Conservation (phyloP, 768 basidiomycete genomes). For the Termitomyces sp. region DNA sequence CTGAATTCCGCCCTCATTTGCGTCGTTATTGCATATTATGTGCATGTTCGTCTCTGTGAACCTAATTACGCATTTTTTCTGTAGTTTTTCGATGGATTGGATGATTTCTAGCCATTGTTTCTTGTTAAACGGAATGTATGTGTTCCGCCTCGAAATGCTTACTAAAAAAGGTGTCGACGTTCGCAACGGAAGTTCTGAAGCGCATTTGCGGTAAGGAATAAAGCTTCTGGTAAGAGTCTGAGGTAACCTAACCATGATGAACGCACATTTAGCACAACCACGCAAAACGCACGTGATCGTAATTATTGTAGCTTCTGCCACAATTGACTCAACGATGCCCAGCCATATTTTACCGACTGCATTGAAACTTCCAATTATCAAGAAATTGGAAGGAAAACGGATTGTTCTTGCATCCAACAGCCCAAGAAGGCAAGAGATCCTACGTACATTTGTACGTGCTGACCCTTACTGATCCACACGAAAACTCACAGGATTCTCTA, state of each 20-base stretch:
- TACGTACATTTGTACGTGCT: constrained; percentile 65
- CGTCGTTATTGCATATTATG: constrained; percentile 79
- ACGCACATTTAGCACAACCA: neutral
- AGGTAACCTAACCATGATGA: neutral
- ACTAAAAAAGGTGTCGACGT: constrained; percentile 55
- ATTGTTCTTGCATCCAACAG: constrained; percentile 86
- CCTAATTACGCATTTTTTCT: constrained; percentile 80
- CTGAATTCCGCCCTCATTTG: constrained; percentile 79
- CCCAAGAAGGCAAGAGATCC: constrained; percentile 79
- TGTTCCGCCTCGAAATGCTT: constrained; percentile 11
- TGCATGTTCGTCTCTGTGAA: constrained; percentile 72
- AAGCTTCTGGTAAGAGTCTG: neutral
- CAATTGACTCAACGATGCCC: constrained; percentile 21
- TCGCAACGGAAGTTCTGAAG: constrained; percentile 55
- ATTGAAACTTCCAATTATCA: constrained; percentile 51
- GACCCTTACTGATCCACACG: neutral
- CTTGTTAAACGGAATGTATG: neutral
- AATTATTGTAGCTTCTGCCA: too few species aligned
- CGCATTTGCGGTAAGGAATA: constrained; percentile 36
- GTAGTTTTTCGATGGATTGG: constrained; percentile 77
- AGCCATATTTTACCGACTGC: constrained; percentile 62
- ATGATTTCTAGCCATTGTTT: constrained; percentile 52
- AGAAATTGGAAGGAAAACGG: constrained; percentile 70
- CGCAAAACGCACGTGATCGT: neutral
- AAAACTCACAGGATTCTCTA: constrained; percentile 10